Percentiles rank a stretch among this genome's conserved stretches.
These are phyloP conservation scores for Zymoseptoria brevis DNA, from an alignment of 2,329 filamentous ascomycete genomes.

Conservation along the genomic window DNA sequence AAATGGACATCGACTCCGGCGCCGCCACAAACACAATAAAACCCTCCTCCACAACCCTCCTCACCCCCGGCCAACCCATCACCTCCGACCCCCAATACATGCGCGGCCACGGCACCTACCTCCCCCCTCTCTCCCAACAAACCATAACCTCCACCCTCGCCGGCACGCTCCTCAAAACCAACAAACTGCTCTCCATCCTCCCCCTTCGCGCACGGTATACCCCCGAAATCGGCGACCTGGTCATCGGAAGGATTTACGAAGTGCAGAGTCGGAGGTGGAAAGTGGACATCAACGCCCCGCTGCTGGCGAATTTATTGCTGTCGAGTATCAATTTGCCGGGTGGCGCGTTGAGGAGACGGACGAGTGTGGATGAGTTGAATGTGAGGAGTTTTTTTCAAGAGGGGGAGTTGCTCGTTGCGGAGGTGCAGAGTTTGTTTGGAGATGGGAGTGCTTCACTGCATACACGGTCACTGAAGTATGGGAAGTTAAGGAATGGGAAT, in stretches of 20 bases:
- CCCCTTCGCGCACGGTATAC: conserved; percentile 88
- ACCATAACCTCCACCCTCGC: conserved; percentile 84
- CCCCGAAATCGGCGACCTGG: conserved; percentile 91
- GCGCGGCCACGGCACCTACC: conserved; percentile 90
- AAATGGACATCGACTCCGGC: conserved; percentile 41
- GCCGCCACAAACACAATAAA: conserved; percentile 37
- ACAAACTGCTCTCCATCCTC: conserved; percentile 88
- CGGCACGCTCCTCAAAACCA: conserved; percentile 83
- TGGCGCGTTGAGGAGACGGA: conserved; percentile 82
- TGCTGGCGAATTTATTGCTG: conserved; percentile 77
- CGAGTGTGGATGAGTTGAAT: conserved; percentile 92
- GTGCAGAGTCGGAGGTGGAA: conserved; percentile 93
- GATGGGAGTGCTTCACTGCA: conserved; percentile 84
- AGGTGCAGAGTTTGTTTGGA: conserved; percentile 81
- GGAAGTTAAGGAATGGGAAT: conserved; percentile 87
- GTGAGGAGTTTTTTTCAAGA: conserved; percentile 96
- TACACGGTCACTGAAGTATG: conserved; percentile 84
- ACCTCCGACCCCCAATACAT: conserved; percentile 96
- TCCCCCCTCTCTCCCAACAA: conserved; percentile 45
- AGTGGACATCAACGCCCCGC: conserved; percentile 82
- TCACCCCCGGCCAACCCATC: conserved; percentile 82
- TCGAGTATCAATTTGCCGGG: conserved; percentile 90
- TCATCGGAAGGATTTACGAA: conserved; percentile 86
- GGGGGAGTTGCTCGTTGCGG: conserved; percentile 85
- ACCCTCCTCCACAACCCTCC: conserved; percentile 46